Base-by-base conservation (phyloP, 2,329 filamentous ascomycete genomes). In the Penicillium sp. region DNA sequence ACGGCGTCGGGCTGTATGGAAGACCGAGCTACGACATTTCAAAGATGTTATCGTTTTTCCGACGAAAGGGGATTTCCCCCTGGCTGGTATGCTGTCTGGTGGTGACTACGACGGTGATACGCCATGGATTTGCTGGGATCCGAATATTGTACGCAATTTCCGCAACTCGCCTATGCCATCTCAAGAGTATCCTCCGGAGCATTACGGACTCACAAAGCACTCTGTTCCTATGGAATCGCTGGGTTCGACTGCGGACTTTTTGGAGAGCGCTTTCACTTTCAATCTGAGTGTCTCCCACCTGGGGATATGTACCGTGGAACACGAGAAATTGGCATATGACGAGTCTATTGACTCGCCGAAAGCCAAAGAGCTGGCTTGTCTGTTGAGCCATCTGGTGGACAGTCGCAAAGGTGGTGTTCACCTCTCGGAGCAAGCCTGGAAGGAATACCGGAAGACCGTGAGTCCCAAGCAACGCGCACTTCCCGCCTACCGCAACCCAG, bases 71-170 rank as follows among this genome's bases (percentile, higher is more conserved):
- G 54, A 68, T 7, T 73, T 71, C 13, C 78, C 82, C 0, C 65
- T 82, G 0, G 82, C 81, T 0, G 73, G 74, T n/a, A 79, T 81
- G 60, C 66, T 85, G 0, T 82, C 82, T 19, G 82, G 82, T 4
- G 82, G 82, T 8, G 82, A 86, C 58, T 85, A 84, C 50, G 82
- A 86, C 55, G 82, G 82, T 0, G 82, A 86, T 49, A 76, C 66
- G 2, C 71, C 80, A 25, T 84, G 81, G 78, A 61, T 82, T 0
- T 82, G 79, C 58, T 85, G 80, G 80, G 80, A 84, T 43, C 66
- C 69, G 3, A 64, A 64, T 4, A 71, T 85, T 0, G 78, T 80
- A 0, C 50, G 64, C 1, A 69, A 66, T 0, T 85, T 85, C 60
- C 52, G 58, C 3, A 84, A 84, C 59, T 76, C 77, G 0, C 70